A percentile compares a stretch with the other conserved stretches of the same genome.
Evolutionary conservation across 106 monocot species (phyloP).

Genomic region (Acorus gramineus): DNA sequence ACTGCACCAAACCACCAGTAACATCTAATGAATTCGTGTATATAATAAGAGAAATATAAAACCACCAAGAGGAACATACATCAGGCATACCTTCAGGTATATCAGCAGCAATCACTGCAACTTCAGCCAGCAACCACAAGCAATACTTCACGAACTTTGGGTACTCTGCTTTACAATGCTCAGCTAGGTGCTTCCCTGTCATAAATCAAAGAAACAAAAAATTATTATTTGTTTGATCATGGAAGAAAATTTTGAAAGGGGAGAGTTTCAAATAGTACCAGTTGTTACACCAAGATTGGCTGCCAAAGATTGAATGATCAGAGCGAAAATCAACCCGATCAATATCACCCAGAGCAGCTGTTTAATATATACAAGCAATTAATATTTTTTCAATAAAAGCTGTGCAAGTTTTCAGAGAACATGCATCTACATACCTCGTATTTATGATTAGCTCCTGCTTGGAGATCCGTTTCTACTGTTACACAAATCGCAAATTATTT

Average conservation of each 20-base stretch:
- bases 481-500: too few relatives aligned
- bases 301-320: constrained; percentile 7
- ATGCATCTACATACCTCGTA: constrained; percentile 1
- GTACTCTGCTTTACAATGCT: constrained; percentile 62
- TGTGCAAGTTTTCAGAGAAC: background rate
- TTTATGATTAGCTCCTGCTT: constrained; percentile 9
- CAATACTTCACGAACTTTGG: constrained; percentile 29
- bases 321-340: constrained; percentile 8
- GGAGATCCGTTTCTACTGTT: constrained; percentile 12
- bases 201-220: background rate
- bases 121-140: constrained; percentile 57
- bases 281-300: constrained; percentile 12
- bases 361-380: background rate
- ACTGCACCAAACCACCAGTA: constrained; percentile 20
- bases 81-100: constrained; percentile 51
- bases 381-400: background rate
- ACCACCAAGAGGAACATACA: background rate
- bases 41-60: background rate
- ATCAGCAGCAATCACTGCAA: constrained; percentile 68
- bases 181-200: constrained; percentile 66
- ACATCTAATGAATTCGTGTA: background rate
- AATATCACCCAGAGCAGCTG: constrained; percentile 13
- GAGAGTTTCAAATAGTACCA: background rate
- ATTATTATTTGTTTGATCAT: background rate
- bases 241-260: too few relatives aligned